phyloP scores from a whole-genome alignment of 192 early-diverging fungal genomes.

The Podila epicladia region DNA sequence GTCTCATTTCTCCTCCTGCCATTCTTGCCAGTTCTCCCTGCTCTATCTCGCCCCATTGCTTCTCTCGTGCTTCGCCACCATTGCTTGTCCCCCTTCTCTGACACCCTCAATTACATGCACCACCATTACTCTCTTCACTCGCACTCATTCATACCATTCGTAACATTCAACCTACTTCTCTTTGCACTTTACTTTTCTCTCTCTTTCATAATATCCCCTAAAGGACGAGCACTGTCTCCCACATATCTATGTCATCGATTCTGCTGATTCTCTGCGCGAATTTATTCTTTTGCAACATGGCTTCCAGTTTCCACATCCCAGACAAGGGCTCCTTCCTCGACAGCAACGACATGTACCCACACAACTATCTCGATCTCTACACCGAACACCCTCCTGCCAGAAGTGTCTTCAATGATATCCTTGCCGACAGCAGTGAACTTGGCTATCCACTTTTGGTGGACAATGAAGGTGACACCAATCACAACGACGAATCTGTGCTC shows the following conservation, averaged over 20 bases:
- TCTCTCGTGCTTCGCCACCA: too few species aligned
- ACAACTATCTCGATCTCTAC: background rate
- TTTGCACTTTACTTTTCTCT: background rate
- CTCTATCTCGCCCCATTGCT: too few species aligned
- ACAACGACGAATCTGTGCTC: background rate
- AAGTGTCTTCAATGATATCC: background rate
- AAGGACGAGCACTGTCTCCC: background rate
- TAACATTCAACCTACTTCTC: too few species aligned
- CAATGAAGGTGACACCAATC: conserved; percentile 1
- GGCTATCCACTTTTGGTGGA: background rate
- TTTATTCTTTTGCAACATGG: conserved; percentile 2
- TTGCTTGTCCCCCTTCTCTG: too few species aligned
- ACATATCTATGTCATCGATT: background rate
- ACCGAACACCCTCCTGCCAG: background rate
- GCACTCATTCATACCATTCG: too few species aligned
- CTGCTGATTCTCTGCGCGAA: conserved; percentile 1
- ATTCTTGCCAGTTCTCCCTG: background rate
- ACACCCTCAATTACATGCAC: too few species aligned
- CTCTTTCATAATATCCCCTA: background rate
- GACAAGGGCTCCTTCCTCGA: background rate
- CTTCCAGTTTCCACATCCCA: conserved; percentile 4
- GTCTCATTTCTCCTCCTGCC: background rate
- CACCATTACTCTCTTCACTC: too few species aligned
- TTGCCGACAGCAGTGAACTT: background rate
- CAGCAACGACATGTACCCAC: background rate